Evolutionary conservation across 1,139 yeast genomes (phyloP).

Genomic region (Sugiyamaella novakii): DNA sequence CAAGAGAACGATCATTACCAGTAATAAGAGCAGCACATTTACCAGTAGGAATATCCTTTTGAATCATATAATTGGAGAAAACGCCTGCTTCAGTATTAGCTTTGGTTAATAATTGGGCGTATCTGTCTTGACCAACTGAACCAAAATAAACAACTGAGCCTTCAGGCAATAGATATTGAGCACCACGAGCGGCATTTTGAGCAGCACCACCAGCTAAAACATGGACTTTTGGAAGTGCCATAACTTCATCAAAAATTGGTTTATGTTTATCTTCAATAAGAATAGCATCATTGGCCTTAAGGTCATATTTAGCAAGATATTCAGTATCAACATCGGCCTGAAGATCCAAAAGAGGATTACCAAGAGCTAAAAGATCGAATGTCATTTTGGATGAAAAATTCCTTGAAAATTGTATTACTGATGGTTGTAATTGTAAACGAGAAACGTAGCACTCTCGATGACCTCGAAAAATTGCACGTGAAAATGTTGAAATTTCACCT

Average conservation of each 20-base stretch:
- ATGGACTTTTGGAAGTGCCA: conserved; percentile 61
- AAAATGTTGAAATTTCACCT: conserved; percentile 1
- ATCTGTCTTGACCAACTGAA: conserved; percentile 91
- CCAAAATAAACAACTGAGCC: conserved; percentile 92
- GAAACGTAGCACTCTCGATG: neutral
- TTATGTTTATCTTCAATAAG: conserved; percentile 85
- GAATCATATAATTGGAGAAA: conserved; percentile 77
- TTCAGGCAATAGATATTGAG: conserved; percentile 84
- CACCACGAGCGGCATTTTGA: conserved; percentile 98
- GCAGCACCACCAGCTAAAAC: conserved; percentile 99
- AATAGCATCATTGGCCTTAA: conserved; percentile 93
- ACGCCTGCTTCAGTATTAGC: conserved; percentile 92
- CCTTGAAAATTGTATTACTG: neutral
- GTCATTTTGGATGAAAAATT: conserved; percentile 29
- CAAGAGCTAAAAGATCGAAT: conserved; percentile 65
- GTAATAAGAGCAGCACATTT: conserved; percentile 96
- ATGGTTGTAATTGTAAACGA: neutral
- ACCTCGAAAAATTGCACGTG: conserved; percentile 18
- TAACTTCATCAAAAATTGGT: conserved; percentile 77
- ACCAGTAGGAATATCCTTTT: conserved; percentile 80
- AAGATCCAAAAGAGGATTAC: conserved; percentile 82
- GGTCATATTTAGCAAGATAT: conserved; percentile 74
- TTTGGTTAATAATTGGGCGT: conserved; percentile 73
- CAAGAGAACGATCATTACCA: conserved; percentile 87
- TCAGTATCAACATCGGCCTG: conserved; percentile 75